Conservation (phyloP, 2,329 filamentous ascomycete genomes). For the Septoria linicola region DNA sequence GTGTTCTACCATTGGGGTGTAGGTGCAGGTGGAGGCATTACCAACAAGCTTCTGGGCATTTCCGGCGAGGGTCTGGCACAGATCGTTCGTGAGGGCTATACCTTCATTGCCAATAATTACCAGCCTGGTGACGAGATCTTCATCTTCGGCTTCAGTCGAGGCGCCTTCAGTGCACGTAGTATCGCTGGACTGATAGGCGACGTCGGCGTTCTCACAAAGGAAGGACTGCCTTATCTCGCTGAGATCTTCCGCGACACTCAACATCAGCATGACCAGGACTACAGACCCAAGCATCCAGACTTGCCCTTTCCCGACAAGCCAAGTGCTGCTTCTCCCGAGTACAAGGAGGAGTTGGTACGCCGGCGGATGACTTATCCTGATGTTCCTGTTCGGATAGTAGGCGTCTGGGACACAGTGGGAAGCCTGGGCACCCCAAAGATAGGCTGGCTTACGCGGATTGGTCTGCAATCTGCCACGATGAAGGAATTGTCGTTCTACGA, state of each 20-base stretch:
- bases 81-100: slow-evolving; percentile 51
- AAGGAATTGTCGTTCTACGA: slow-evolving; percentile 50
- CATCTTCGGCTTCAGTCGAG: slow-evolving; percentile 51
- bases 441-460: slow-evolving; percentile 40
- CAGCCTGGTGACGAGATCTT: slow-evolving; percentile 53
- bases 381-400: slow-evolving; percentile 44
- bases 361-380: slow-evolving; percentile 37
- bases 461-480: slow-evolving; percentile 36
- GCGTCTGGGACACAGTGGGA: slow-evolving; percentile 49
- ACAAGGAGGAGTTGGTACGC: slow-evolving; percentile 43
- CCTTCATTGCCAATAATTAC: slow-evolving; percentile 55
- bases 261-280: slow-evolving; percentile 45
- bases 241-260: slow-evolving; percentile 50
- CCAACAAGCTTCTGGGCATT: slow-evolving; percentile 41
- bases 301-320: slow-evolving; percentile 50
- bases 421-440: slow-evolving; percentile 49
- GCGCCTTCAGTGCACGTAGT: slow-evolving; percentile 48
- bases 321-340: slow-evolving; percentile 44
- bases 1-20: slow-evolving; percentile 54
- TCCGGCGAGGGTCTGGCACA: slow-evolving; percentile 33
- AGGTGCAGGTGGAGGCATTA: slow-evolving; percentile 45
- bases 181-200: slow-evolving; percentile 48
- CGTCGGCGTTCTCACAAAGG: slow-evolving; percentile 51
- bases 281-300: slow-evolving; percentile 47
- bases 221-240: slow-evolving; percentile 46